Conservation (phyloP, 176 grass and related monocot species). For the Canna indica region DNA sequence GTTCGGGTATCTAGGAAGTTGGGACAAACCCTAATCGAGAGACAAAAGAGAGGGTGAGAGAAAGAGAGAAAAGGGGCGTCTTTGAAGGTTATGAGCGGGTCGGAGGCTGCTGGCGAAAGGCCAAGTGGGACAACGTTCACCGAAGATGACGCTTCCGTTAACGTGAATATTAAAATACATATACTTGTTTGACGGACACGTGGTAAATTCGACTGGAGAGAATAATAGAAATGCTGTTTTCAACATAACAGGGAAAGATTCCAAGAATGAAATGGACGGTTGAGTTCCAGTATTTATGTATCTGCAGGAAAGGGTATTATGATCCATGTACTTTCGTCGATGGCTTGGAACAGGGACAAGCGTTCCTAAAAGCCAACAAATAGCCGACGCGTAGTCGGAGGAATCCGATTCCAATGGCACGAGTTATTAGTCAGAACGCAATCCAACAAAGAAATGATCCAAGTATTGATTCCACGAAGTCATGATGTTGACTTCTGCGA, state of each 20-base stretch:
- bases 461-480: no score
- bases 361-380: no score
- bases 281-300: not conserved
- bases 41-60: constrained; percentile 12
- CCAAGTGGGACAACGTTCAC: not conserved
- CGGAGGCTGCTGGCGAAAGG: not conserved
- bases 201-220: not conserved
- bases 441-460: no score
- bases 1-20: not conserved
- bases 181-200: not conserved
- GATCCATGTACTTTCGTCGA: not conserved
- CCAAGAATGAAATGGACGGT: not conserved
- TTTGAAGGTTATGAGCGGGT: not conserved
- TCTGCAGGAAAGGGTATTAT: not conserved
- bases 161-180: not conserved
- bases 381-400: no score
- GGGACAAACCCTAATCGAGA: constrained; percentile 39
- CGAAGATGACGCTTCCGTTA: not conserved
- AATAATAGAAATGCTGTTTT: not conserved
- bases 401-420: no score
- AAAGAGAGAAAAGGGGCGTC: not conserved
- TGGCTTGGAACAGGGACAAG: not conserved
- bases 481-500: no score
- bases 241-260: not conserved
- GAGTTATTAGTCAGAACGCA: no score